Evolutionary conservation across 2,329 filamentous ascomycete species (phyloP).

Genomic region (Fusarium burgessii): DNA sequence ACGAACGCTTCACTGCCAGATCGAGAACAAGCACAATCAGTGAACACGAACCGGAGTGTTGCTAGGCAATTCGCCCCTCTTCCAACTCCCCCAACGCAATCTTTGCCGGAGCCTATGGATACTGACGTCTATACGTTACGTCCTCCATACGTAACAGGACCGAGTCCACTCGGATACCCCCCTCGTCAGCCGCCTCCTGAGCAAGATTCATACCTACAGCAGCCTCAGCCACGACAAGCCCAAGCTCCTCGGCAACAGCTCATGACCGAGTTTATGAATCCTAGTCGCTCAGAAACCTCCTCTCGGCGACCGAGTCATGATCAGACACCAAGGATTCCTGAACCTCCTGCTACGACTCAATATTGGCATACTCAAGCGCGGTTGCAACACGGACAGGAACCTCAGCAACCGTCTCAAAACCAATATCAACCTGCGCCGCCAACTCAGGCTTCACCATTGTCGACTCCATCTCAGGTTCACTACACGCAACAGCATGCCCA

Average conservation of each 20-base stretch:
- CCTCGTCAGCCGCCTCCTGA: background rate
- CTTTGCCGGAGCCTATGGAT: background rate
- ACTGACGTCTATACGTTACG: background rate
- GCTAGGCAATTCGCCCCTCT: background rate
- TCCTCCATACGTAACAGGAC: background rate
- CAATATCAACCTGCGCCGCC: background rate
- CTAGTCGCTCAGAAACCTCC: background rate
- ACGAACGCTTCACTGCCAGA: background rate
- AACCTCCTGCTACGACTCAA: background rate
- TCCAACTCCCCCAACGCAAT: background rate
- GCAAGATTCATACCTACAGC: background rate
- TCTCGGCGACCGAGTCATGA: background rate
- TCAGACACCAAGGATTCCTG: background rate
- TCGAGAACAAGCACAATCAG: background rate
- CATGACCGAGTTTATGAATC: background rate
- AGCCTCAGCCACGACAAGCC: background rate
- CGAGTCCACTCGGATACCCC: background rate
- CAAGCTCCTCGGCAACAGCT: background rate
- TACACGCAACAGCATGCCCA: background rate
- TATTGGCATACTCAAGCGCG: constrained; percentile 3
- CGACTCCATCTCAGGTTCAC: background rate
- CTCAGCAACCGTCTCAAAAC: background rate
- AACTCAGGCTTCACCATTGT: background rate
- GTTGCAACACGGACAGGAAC: background rate
- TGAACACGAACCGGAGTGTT: background rate